phyloP scores from a whole-genome alignment of 2,329 filamentous ascomycete species.

The Rachicladosporium sp. region DNA sequence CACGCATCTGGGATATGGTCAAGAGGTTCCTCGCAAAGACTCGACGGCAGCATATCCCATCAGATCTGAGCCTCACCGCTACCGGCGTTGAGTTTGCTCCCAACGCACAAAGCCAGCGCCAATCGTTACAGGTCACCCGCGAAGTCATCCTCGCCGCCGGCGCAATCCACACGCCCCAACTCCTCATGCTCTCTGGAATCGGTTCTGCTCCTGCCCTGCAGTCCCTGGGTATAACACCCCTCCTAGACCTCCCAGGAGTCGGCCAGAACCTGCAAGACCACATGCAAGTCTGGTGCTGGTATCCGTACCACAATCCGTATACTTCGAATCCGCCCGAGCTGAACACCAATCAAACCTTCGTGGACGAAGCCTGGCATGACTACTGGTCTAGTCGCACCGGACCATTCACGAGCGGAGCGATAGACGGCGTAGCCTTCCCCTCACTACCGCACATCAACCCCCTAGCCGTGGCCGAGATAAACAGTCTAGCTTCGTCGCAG shows the following conservation, averaged over 20 bases:
- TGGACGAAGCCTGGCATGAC: constrained; percentile 12
- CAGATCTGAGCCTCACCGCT: constrained; percentile 5
- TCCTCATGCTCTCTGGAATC: constrained; percentile 36
- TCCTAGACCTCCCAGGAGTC: constrained; percentile 48
- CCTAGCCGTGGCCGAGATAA: constrained; percentile 4
- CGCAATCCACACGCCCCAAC: constrained; percentile 19
- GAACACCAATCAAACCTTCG: constrained; percentile 15
- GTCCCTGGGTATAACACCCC: constrained; percentile 32
- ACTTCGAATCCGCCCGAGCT: constrained; percentile 11
- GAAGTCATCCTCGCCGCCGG: constrained; percentile 21
- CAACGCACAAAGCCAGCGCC: constrained; percentile 8
- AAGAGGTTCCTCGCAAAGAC: not conserved
- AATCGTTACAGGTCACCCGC: constrained; percentile 13
- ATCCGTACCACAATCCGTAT: constrained; percentile 12
- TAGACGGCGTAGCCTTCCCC: constrained; percentile 19
- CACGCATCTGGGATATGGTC: too few relatives aligned
- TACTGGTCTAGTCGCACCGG: constrained; percentile 19
- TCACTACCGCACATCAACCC: constrained; percentile 13
- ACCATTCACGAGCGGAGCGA: constrained; percentile 15
- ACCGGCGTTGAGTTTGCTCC: constrained; percentile 15
- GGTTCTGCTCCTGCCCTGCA: constrained; percentile 42
- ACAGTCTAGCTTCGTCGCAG: constrained; percentile 10
- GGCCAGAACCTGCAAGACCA: constrained; percentile 54
- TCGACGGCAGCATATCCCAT: not conserved
- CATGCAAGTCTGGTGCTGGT: constrained; percentile 14